Conservation (phyloP, 345 rosid genomes). For the Eutrema japonicum region DNA sequence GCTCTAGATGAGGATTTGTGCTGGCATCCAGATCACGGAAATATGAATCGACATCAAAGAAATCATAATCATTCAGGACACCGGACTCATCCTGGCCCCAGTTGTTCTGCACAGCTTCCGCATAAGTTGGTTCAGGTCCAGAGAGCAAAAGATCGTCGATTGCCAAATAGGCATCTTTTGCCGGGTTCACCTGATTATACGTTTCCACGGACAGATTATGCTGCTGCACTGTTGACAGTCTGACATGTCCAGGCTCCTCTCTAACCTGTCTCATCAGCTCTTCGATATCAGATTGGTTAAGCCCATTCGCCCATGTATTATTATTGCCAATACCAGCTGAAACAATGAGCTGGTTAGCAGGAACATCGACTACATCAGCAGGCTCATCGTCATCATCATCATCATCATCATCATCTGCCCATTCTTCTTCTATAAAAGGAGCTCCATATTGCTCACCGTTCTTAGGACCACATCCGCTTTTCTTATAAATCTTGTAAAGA, state of each 20-base stretch:
- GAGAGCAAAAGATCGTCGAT: constrained; percentile 63
- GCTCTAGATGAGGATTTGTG: constrained; percentile 17
- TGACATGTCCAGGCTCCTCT: constrained; percentile 43
- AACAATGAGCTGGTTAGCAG: constrained; percentile 39
- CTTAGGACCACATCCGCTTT: constrained; percentile 97
- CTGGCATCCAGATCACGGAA: constrained; percentile 24
- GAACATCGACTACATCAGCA: constrained; percentile 29
- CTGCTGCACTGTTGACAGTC: constrained; percentile 34
- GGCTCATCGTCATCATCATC: constrained; percentile 15
- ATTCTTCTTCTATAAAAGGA: constrained; percentile 85
- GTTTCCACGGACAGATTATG: constrained; percentile 40
- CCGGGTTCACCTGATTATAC: constrained; percentile 32
- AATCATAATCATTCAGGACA: constrained; percentile 57
- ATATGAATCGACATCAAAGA: constrained; percentile 33
- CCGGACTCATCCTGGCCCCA: constrained; percentile 44
- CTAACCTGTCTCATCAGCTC: constrained; percentile 52
- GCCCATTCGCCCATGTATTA: constrained; percentile 31
- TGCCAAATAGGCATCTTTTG: constrained; percentile 68
- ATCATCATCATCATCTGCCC: constrained; percentile 63
- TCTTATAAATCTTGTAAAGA: constrained; percentile 80
- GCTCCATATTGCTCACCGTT: constrained; percentile 98
- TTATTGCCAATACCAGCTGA: constrained; percentile 26
- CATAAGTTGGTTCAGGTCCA: constrained; percentile 45
- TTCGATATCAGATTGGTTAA: constrained; percentile 45
- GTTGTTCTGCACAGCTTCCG: constrained; percentile 29